These are phyloP conservation scores for Trypanosoma theileri DNA, from an alignment of 208 protist species.

Conservation along the genomic window DNA sequence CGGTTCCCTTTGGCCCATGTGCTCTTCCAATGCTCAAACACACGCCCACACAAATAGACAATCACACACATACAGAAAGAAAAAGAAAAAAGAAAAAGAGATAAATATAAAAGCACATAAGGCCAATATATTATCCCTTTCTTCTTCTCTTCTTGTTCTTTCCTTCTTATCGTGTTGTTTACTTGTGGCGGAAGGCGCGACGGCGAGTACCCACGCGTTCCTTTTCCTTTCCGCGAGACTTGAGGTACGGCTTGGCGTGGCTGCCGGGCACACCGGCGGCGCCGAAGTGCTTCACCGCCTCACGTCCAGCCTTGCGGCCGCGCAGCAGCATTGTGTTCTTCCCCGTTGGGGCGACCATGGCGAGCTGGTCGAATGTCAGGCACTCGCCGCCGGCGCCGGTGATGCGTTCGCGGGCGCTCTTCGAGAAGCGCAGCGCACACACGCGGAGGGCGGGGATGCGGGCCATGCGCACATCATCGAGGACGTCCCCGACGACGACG, in stretches of 20 bases:
- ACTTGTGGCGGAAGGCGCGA: slow-evolving; percentile 71
- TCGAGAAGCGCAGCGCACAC: slow-evolving; percentile 98
- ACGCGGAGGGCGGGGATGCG: slow-evolving; percentile 95
- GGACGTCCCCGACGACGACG: slow-evolving; percentile 98
- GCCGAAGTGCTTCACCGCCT: slow-evolving; percentile 98
- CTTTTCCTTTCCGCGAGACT: slow-evolving; percentile 23
- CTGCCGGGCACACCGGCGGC: slow-evolving; percentile 93
- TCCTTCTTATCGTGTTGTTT: slow-evolving; percentile 5
- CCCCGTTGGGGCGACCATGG: slow-evolving; percentile 96
- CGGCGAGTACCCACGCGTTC: slow-evolving; percentile 18
- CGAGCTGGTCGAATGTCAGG: slow-evolving; percentile 99
- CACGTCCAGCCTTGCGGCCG: slow-evolving; percentile 93
- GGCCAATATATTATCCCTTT: neutral
- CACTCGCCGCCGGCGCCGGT: slow-evolving; percentile 97
- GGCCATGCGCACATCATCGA: slow-evolving; percentile 98
- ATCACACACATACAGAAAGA: neutral
- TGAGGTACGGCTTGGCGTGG: slow-evolving; percentile 90
- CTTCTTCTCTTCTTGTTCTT: neutral
- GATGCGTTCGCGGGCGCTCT: slow-evolving; percentile 98
- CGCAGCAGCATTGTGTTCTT: slow-evolving; percentile 98
- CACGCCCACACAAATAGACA: neutral
- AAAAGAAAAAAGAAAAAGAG: slow-evolving; percentile 8
- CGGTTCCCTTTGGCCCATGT: too few relatives aligned
- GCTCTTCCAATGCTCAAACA: too few relatives aligned
- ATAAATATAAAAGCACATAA: neutral